A percentile compares a stretch with the other conserved stretches of the same genome.
phyloP scores from a whole-genome alignment of 306 rosid genomes.

The Mucuna pruriens region DNA sequence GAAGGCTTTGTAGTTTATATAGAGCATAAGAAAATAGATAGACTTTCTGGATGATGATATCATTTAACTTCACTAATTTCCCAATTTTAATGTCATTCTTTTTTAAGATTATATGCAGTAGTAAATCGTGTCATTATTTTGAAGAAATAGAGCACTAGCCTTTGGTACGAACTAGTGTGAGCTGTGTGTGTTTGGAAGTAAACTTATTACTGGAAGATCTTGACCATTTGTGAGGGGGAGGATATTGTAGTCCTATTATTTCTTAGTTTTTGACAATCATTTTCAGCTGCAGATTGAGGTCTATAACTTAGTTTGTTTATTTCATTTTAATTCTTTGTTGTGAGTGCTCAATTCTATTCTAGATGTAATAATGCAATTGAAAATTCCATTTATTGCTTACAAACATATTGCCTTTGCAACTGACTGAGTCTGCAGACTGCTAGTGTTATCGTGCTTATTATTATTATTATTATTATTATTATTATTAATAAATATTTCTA shows the following conservation, averaged over 20 bases:
- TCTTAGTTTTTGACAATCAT: background rate
- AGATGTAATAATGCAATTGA: background rate
- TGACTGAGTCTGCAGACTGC: background rate
- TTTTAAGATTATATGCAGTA: slow-evolving; percentile 20
- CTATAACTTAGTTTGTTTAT: background rate
- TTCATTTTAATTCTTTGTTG: background rate
- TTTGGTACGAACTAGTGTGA: background rate
- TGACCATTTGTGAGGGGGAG: background rate
- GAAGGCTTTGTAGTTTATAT: slow-evolving; percentile 5
- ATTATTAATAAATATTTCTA: background rate
- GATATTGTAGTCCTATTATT: background rate
- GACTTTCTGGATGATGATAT: slow-evolving; percentile 31
- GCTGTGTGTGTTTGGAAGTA: background rate
- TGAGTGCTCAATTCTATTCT: background rate
- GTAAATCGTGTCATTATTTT: slow-evolving; percentile 13
- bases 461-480: background rate
- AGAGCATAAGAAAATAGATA: slow-evolving; percentile 39
- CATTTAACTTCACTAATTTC: slow-evolving; percentile 30
- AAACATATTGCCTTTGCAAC: background rate
- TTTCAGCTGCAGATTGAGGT: background rate
- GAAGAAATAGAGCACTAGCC: slow-evolving; percentile 2
- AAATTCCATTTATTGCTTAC: background rate
- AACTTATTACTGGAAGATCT: too few species aligned
- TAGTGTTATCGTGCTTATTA: background rate
- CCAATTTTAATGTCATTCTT: background rate